A percentile compares a stretch with the other conserved stretches of the same genome.
phyloP scores from a whole-genome alignment of 495 filamentous ascomycete genomes.

The Polyplosphaeria fusca region DNA sequence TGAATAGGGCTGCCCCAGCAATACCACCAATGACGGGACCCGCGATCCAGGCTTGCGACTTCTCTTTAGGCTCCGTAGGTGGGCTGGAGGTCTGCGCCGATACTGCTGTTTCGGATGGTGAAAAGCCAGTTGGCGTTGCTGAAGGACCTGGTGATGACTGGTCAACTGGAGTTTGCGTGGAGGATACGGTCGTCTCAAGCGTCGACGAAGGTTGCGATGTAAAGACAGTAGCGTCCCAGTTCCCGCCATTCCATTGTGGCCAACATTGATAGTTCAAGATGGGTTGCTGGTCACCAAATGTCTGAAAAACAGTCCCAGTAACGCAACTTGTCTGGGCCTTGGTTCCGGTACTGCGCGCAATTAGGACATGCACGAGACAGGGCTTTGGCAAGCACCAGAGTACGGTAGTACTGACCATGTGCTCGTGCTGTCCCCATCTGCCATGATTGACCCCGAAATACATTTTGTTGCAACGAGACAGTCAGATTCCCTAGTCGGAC shows the following conservation, averaged over 20 bases:
- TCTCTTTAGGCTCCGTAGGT: background rate
- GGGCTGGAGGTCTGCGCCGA: background rate
- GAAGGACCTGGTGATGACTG: no score
- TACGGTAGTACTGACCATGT: slow-evolving; percentile 2
- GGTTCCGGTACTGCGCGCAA: background rate
- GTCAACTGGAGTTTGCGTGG: no score
- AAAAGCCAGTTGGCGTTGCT: no score
- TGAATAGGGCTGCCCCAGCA: background rate
- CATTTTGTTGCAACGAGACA: slow-evolving; percentile 2
- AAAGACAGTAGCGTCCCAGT: background rate
- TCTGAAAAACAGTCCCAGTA: slow-evolving; percentile 5
- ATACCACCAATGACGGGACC: slow-evolving; percentile 2
- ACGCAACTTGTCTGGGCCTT: slow-evolving; percentile 1
- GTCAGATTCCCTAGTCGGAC: background rate
- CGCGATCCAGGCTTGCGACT: slow-evolving; percentile 12
- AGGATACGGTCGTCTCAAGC: no score
- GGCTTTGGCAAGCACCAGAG: no score
- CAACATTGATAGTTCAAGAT: slow-evolving; percentile 15
- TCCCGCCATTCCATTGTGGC: slow-evolving; percentile 1
- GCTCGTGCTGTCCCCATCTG: background rate
- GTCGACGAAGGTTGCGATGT: background rate
- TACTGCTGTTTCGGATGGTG: background rate
- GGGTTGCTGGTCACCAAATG: slow-evolving; percentile 3
- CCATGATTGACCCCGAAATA: background rate
- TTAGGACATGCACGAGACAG: no score